phyloP scores from a whole-genome alignment of 2,329 filamentous ascomycete species.

The Monosporascus sp. region DNA sequence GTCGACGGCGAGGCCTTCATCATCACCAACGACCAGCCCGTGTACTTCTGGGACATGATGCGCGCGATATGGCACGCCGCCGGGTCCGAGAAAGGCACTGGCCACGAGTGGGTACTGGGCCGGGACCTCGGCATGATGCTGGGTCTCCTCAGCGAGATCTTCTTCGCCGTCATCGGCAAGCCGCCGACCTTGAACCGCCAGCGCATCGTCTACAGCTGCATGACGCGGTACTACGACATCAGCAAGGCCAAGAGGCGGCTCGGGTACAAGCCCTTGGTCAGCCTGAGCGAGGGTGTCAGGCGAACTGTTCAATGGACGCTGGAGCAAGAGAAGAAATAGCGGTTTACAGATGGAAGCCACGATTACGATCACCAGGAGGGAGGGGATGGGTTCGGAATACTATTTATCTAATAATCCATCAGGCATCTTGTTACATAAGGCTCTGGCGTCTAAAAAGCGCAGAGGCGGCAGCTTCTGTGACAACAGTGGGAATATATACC shows the following conservation, averaged over 20 bases:
- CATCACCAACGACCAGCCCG: conserved; percentile 81
- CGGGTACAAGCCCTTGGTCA: conserved; percentile 63
- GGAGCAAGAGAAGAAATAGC: conserved; percentile 41
- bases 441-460: neutral
- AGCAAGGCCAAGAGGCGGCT: conserved; percentile 66
- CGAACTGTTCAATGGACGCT: conserved; percentile 50
- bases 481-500: neutral
- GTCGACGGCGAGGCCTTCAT: conserved; percentile 86
- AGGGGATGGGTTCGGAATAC: too few relatives aligned
- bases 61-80: conserved; percentile 68
- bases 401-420: too few relatives aligned
- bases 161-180: conserved; percentile 44
- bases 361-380: neutral
- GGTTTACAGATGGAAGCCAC: neutral
- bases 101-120: conserved; percentile 51
- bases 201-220: conserved; percentile 61
- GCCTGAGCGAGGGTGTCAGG: conserved; percentile 58
- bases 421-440: neutral
- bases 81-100: conserved; percentile 46
- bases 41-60: conserved; percentile 89
- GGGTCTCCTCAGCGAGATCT: conserved; percentile 49
- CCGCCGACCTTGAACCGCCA: conserved; percentile 54
- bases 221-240: conserved; percentile 76
- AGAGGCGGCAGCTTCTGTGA: neutral
- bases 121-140: conserved; percentile 46